A percentile compares a stretch with the other conserved stretches of the same genome.
These are phyloP conservation scores for Micractinium conductrix DNA, from an alignment of 139 green algal species.

Conservation along the genomic window DNA sequence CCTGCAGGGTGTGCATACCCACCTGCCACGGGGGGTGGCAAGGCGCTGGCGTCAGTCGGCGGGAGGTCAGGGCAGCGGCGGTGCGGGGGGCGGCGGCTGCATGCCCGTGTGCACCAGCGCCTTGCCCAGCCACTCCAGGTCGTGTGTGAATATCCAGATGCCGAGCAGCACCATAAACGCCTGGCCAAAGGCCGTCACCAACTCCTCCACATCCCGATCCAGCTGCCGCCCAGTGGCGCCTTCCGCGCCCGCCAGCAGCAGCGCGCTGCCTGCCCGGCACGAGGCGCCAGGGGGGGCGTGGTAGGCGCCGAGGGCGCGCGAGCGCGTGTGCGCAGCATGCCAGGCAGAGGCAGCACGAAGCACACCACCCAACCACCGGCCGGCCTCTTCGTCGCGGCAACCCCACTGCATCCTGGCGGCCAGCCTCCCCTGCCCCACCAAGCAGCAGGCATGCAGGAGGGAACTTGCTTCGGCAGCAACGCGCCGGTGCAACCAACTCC, in stretches of 20 bases:
- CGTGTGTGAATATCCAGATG: constrained; percentile 15
- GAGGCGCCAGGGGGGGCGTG: not conserved
- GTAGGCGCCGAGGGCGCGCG: not conserved
- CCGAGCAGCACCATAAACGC: not conserved
- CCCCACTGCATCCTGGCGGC: no score
- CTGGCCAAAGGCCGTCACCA: not conserved
- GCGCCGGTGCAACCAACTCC: not conserved
- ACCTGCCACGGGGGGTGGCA: constrained; percentile 15
- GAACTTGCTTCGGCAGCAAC: no score
- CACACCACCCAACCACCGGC: not conserved
- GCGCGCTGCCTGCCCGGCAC: not conserved
- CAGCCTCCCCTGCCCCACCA: no score
- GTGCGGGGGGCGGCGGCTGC: no score
- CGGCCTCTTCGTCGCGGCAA: no score
- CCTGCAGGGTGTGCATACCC: no score
- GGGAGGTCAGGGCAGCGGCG: not conserved
- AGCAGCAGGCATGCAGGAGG: no score
- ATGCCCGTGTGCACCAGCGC: not conserved
- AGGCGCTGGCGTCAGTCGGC: not conserved
- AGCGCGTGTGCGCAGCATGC: not conserved
- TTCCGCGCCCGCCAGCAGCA: not conserved
- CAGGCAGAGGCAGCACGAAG: not conserved
- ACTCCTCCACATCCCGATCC: not conserved
- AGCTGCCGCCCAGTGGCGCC: not conserved
- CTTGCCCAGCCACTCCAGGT: not conserved